Evolutionary conservation across 345 rosid species (phyloP), one percentile per base, ranked within the genome.

Genomic region (Turritis glabra): DNA sequence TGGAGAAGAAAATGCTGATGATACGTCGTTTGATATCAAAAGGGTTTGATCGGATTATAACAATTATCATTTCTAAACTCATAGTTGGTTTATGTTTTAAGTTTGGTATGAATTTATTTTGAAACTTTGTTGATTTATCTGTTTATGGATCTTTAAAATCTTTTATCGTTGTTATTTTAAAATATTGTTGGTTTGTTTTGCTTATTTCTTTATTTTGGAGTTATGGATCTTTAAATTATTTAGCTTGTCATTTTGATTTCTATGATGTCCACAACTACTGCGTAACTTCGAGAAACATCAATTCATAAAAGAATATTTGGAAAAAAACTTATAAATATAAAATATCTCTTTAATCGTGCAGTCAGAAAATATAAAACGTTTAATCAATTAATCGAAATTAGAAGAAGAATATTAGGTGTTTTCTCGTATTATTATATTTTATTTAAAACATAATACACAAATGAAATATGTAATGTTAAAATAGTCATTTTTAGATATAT

Each of bases 1-100:
- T 0, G n/a, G 22, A 30, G 57, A 75, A 40, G 8, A 11, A 25
- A 22, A 30, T 8, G 69, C 0, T 41, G 32, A 33, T 29, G 56
- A 30, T 10, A 51, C 3, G 5, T 8, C 23, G 3, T n/a, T 60
- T 60, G 55, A 22, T 30, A 5, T 40, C 35, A 38, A n/a, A 30
- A 75, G 0, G n/a, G 52, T 17, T 46, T 66, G 47, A 50, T 3
- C 17, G 3, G 30, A 1, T 18, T 7, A 22, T 15, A 48, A 48
- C 14, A 48, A 75, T 58, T 5, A 37, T 35, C 67, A 38, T 51
- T 61, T 68, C 38, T 69, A 51, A 44, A 8, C 27, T 33, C 0
- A 5, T 3, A 37, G 1, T 25, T 30, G 2, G 40, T 25, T 37
- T 15, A 6, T 65, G 67, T 35, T 57, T 15, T 56, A 22, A 32